Evolutionary conservation across 495 filamentous ascomycete species (phyloP).

Genomic region (Penicillium egyptiacum): DNA sequence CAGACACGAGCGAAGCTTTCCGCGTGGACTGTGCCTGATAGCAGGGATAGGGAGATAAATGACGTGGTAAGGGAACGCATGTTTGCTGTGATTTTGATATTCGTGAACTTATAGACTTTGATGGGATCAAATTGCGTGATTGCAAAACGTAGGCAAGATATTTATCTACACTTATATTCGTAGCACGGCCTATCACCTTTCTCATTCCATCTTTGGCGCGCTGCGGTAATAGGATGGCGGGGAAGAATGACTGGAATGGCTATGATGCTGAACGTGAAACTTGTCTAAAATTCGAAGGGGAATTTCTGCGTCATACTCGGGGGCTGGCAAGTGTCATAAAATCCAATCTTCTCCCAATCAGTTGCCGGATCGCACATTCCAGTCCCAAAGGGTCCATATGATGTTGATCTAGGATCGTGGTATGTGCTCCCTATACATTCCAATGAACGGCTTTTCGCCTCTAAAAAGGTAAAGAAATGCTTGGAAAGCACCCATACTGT

Average conservation of each 20-base stretch:
- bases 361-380: constrained; percentile 24
- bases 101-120: neutral
- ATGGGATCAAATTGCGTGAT: neutral
- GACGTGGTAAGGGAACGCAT: constrained; percentile 25
- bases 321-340: constrained; percentile 22
- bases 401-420: constrained; percentile 24
- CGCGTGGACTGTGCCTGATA: constrained; percentile 27
- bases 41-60: constrained; percentile 25
- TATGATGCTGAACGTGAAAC: constrained; percentile 21
- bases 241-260: constrained; percentile 26
- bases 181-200: neutral
- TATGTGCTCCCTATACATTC: constrained; percentile 26
- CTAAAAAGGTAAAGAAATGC: constrained; percentile 12
- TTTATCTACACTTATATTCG: constrained; percentile 17
- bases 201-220: constrained; percentile 14
- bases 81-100: neutral
- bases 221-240: constrained; percentile 25
- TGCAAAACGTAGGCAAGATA: neutral
- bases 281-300: constrained; percentile 6
- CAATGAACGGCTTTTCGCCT: constrained; percentile 20
- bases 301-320: constrained; percentile 24
- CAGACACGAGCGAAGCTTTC: constrained; percentile 31
- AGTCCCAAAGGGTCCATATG: constrained; percentile 1
- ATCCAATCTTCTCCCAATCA: constrained; percentile 4
- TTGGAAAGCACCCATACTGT: neutral